phyloP scores from a whole-genome alignment of 2,329 filamentous ascomycete species.

The Microdochium paspali region DNA sequence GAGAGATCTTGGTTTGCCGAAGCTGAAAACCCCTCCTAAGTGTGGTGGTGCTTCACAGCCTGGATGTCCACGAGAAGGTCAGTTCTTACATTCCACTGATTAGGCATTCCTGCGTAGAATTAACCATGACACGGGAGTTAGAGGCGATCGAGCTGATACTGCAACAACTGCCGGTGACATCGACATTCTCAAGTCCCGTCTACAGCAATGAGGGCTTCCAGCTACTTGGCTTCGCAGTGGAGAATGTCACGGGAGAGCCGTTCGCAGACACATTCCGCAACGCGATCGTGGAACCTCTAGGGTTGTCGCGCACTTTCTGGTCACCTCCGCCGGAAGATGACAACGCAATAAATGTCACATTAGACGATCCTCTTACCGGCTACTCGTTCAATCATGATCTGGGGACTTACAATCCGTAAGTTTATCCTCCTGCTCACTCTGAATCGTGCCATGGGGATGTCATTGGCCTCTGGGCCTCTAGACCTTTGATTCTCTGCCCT shows the following conservation, averaged over 20 bases:
- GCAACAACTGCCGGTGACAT: neutral
- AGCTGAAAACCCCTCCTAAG: no score
- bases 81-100: no score
- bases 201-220: conserved; percentile 5
- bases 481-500: no score
- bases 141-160: conserved; percentile 1
- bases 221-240: conserved; percentile 2
- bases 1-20: no score
- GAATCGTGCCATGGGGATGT: conserved; percentile 5
- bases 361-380: no score
- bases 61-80: no score
- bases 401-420: conserved; percentile 10
- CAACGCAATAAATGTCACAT: no score
- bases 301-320: conserved; percentile 3
- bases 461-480: no score
- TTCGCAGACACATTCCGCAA: conserved; percentile 8
- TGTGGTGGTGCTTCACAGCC: no score
- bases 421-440: conserved; percentile 5
- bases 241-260: conserved; percentile 3
- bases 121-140: neutral
- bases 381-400: no score
- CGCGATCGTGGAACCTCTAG: no score
- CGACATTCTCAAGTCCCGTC: conserved; percentile 1
- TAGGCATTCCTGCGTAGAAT: no score
- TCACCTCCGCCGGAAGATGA: neutral